A percentile compares a stretch with the other conserved stretches of the same genome.
Evolutionary conservation across 805 yeast species (phyloP).

Genomic region (Kuraishia floccosa): DNA sequence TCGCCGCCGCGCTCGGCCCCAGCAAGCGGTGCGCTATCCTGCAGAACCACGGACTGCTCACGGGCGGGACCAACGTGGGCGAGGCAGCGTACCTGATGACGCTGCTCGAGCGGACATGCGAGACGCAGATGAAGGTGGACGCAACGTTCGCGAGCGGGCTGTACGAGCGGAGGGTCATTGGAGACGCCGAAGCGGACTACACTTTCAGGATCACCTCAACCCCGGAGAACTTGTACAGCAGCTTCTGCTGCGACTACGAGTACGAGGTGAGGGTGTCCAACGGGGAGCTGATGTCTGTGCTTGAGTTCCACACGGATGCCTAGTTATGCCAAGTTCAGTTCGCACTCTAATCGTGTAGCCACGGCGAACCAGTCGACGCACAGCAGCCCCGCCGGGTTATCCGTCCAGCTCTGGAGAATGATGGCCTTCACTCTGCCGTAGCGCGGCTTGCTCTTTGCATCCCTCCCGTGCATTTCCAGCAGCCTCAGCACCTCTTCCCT

Average conservation of each 20-base stretch:
- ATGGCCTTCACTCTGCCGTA: conserved; percentile 16
- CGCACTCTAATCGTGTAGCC: too few species aligned
- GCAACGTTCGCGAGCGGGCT: conserved; percentile 29
- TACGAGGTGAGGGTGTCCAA: conserved; percentile 1
- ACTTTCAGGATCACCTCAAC: conserved; percentile 39
- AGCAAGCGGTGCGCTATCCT: conserved; percentile 46
- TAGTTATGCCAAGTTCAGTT: too few species aligned
- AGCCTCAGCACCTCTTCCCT: conserved; percentile 12
- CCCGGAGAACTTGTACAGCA: not conserved
- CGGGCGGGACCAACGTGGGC: conserved; percentile 60
- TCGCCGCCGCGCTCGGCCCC: conserved; percentile 51
- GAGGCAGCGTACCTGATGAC: conserved; percentile 63
- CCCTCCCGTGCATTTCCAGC: conserved; percentile 14
- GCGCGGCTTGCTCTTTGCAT: conserved; percentile 16
- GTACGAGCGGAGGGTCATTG: conserved; percentile 28
- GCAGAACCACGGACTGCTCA: conserved; percentile 64
- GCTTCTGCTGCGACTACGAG: conserved; percentile 2
- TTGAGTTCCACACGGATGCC: not conserved
- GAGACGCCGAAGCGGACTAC: conserved; percentile 56
- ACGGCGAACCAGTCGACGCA: conserved; percentile 31
- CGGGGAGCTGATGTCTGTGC: not conserved
- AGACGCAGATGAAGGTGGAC: conserved; percentile 55
- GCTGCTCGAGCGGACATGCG: conserved; percentile 52
- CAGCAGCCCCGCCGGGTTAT: conserved; percentile 19
- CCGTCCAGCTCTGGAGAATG: conserved; percentile 22